phyloP scores from a whole-genome alignment of 2,329 filamentous ascomycete genomes.

The Biscogniauxia marginata region DNA sequence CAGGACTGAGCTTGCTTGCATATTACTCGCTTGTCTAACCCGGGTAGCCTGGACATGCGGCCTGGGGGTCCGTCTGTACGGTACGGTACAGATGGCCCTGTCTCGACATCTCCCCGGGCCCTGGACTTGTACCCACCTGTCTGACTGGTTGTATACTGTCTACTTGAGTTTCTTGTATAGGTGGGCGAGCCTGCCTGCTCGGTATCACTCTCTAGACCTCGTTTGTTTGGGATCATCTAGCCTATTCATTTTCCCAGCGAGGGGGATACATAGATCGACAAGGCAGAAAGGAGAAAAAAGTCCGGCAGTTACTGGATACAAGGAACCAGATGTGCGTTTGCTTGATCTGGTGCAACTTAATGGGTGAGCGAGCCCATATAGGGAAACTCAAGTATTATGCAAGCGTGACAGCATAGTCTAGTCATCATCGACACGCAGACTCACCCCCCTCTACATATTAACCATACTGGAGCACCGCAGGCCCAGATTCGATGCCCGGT shows the following conservation, averaged over 20 bases:
- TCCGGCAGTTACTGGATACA: neutral
- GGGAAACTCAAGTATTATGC: neutral
- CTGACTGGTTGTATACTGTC: neutral
- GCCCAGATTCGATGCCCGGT: neutral
- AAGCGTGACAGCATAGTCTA: neutral
- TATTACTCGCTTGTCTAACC: slow-evolving; percentile 6
- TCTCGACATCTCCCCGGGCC: neutral
- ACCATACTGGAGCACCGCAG: neutral
- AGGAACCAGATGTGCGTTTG: neutral
- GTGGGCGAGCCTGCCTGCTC: neutral
- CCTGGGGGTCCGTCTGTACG: neutral
- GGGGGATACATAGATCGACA: neutral
- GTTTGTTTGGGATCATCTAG: neutral
- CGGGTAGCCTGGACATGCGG: slow-evolving; percentile 5
- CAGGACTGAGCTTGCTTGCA: neutral
- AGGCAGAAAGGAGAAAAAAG: neutral
- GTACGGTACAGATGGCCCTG: neutral
- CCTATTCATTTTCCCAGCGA: neutral
- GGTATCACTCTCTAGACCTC: neutral
- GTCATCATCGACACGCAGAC: neutral
- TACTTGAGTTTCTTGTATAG: neutral
- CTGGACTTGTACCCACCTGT: neutral
- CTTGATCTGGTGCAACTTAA: neutral
- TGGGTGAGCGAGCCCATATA: neutral
- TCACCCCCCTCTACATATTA: neutral